Evolutionary conservation across 2,329 filamentous ascomycete species (phyloP).

Genomic region (Fusarium brevicatenulatum): DNA sequence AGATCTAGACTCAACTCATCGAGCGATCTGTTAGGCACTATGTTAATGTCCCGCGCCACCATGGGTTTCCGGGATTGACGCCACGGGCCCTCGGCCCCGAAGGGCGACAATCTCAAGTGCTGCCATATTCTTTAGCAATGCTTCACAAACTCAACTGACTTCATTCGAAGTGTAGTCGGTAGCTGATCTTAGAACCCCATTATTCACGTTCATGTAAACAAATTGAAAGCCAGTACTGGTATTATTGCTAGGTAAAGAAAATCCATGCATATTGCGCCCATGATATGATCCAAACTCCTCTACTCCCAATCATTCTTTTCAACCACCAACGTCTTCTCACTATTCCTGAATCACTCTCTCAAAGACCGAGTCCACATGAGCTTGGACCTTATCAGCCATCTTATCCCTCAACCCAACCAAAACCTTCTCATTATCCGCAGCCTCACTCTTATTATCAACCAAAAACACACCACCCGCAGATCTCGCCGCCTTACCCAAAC

Average conservation of each 20-base stretch:
- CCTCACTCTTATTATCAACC: constrained; percentile 26
- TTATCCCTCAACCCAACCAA: constrained; percentile 6
- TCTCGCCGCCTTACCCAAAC: not conserved
- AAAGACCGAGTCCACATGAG: constrained; percentile 7
- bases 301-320: fast-evolving
- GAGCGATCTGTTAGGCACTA: no score
- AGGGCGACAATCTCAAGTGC: fast-evolving
- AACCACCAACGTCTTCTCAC: fast-evolving
- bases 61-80: not conserved
- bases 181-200: fast-evolving
- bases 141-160: not conserved
- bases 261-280: no score
- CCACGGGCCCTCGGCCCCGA: constrained; percentile 16
- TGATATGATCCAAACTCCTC: fast-evolving
- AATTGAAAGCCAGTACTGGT: not conserved
- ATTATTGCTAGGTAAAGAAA: not conserved
- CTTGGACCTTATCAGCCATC: not conserved
- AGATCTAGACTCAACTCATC: no score
- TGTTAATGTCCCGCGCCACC: no score
- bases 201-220: fast-evolving
- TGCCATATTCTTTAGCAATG: not conserved
- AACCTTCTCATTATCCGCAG: constrained; percentile 29
- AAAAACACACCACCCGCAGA: constrained; percentile 23
- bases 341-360: not conserved
- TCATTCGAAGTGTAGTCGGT: fast-evolving